phyloP scores from a whole-genome alignment of 2,329 filamentous ascomycete genomes.

The Aspergillus hortae region DNA sequence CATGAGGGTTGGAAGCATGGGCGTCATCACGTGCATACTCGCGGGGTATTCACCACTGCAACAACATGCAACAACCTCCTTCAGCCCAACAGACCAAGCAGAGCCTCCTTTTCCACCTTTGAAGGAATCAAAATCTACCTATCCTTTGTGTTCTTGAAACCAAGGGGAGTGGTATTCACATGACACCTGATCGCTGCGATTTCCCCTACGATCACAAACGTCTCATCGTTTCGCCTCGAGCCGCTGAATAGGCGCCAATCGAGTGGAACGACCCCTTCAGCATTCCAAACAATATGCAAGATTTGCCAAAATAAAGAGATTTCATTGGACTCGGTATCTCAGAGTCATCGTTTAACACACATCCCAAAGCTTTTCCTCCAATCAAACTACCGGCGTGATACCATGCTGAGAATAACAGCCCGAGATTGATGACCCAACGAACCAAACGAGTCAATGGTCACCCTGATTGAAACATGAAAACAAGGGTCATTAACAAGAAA shows the following conservation, averaged over 20 bases:
- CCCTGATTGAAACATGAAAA: slow-evolving; percentile 26
- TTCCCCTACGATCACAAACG: not conserved
- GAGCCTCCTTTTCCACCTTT: no score
- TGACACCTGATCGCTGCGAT: not conserved
- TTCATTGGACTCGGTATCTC: slow-evolving; percentile 23
- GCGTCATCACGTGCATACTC: not conserved
- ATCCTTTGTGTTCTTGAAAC: no score
- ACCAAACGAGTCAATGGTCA: slow-evolving; percentile 13
- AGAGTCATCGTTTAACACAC: slow-evolving; percentile 13
- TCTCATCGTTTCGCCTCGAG: slow-evolving; percentile 20
- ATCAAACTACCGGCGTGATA: slow-evolving; percentile 18
- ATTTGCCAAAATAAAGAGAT: slow-evolving; percentile 14
- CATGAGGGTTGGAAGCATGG: no score
- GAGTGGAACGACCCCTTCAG: slow-evolving; percentile 23
- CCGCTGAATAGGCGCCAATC: slow-evolving; percentile 35
- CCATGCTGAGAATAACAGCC: slow-evolving; percentile 25
- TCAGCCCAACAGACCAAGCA: not conserved
- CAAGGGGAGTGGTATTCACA: not conserved
- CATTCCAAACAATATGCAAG: slow-evolving; percentile 9
- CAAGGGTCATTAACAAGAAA: slow-evolving; percentile 16
- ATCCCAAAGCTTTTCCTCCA: slow-evolving; percentile 18
- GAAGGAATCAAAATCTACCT: no score
- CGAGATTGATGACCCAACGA: slow-evolving; percentile 22
- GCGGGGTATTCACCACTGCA: not conserved
- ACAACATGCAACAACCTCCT: not conserved